Conservation (phyloP, 768 basidiomycete genomes). For the Kwoniella europaea region DNA sequence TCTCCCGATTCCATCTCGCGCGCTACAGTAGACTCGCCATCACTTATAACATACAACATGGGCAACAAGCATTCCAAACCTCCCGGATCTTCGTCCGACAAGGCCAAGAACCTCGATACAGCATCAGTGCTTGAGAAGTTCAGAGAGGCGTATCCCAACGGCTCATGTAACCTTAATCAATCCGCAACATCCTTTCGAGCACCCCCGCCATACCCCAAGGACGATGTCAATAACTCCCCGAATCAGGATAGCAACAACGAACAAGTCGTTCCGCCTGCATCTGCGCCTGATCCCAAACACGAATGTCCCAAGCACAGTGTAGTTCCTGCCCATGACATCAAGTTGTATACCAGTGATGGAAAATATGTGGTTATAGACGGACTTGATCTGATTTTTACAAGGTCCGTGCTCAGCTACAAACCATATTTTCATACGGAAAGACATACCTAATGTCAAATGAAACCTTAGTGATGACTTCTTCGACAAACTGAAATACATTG, state of each 20-base stretch:
- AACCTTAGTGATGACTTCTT: neutral
- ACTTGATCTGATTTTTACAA: neutral
- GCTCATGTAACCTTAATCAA: neutral
- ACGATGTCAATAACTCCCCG: too few species aligned
- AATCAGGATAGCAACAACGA: neutral
- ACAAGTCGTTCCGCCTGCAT: neutral
- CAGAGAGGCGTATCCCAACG: neutral
- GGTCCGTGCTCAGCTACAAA: neutral
- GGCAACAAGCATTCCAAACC: conserved; percentile 4
- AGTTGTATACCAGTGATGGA: neutral
- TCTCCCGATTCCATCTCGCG: too few species aligned
- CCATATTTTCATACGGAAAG: too few species aligned
- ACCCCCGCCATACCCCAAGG: neutral
- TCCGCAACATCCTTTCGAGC: neutral
- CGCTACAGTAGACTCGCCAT: neutral
- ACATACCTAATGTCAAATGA: too few species aligned
- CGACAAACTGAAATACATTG: neutral
- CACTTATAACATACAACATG: neutral
- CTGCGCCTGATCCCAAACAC: neutral
- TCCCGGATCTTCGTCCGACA: neutral
- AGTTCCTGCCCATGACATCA: neutral
- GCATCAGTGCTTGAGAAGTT: neutral
- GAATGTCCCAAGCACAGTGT: neutral
- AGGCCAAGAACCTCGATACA: neutral
- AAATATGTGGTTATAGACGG: neutral